These are phyloP conservation scores for Dryas drummondii DNA, from an alignment of 306 rosid species.

Conservation along the genomic window DNA sequence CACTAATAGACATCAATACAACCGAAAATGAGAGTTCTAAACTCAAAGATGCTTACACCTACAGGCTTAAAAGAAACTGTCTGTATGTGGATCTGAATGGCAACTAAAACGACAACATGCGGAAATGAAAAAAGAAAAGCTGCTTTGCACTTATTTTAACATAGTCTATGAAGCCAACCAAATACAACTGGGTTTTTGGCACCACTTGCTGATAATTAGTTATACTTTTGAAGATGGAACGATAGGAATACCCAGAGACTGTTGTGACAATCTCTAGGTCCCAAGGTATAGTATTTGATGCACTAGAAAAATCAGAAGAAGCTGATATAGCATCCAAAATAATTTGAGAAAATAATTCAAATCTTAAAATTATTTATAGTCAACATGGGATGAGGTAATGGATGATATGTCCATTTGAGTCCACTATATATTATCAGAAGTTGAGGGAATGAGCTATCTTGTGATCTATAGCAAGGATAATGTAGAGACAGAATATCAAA, in stretches of 20 bases:
- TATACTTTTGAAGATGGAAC: background rate
- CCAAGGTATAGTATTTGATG: background rate
- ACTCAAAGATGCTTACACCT: background rate
- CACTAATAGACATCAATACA: constrained; percentile 54
- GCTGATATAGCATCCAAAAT: no score
- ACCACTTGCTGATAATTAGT: background rate
- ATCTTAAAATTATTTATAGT: background rate
- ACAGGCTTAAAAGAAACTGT: background rate
- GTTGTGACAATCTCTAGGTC: background rate
- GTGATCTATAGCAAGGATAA: no score
- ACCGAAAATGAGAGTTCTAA: constrained; percentile 13
- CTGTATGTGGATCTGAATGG: background rate
- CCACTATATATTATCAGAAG: no score
- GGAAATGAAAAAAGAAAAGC: background rate
- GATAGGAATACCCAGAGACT: background rate
- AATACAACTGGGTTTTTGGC: no score
- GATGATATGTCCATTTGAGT: background rate
- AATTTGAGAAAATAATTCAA: background rate
- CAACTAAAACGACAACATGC: background rate
- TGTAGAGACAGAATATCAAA: no score
- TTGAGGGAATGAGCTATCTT: no score
- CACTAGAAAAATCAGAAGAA: no score
- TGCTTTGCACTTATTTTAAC: background rate
- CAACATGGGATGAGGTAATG: background rate
- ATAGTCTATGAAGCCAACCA: background rate